Percentiles rank a stretch among this genome's conserved stretches.
Evolutionary conservation across 1,139 yeast species (phyloP).

Genomic region (Nematodospora anomalae): DNA sequence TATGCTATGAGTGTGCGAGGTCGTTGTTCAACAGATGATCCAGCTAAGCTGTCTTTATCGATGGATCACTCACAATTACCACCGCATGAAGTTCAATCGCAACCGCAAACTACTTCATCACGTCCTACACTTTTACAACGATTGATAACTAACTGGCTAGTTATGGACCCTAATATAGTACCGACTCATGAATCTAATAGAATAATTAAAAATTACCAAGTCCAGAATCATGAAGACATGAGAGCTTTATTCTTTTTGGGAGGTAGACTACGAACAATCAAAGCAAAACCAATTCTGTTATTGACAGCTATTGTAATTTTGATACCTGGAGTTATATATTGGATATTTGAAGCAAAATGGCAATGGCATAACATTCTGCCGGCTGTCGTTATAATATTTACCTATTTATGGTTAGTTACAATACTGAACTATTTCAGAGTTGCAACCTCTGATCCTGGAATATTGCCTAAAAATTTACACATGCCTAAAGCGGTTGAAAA

Average conservation of each 20-base stretch:
- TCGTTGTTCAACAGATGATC: slow-evolving; percentile 5
- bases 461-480: slow-evolving; percentile 69
- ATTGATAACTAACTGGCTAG: slow-evolving; percentile 43
- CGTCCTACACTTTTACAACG: slow-evolving; percentile 17
- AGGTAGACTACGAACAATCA: slow-evolving; percentile 55
- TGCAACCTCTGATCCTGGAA: slow-evolving; percentile 69
- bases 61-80: slow-evolving; percentile 2
- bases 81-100: slow-evolving; percentile 1
- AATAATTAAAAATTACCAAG: slow-evolving; percentile 36
- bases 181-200: slow-evolving; percentile 9
- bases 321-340: slow-evolving; percentile 50
- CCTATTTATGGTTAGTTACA: slow-evolving; percentile 57
- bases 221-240: slow-evolving; percentile 28
- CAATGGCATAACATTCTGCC: slow-evolving; percentile 59
- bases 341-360: slow-evolving; percentile 52
- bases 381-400: slow-evolving; percentile 54
- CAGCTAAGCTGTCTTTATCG: slow-evolving; percentile 2
- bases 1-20: slow-evolving; percentile 5
- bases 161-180: slow-evolving; percentile 36
- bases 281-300: slow-evolving; percentile 36
- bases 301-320: slow-evolving; percentile 36
- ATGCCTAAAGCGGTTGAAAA: slow-evolving; percentile 32
- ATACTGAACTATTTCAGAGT: slow-evolving; percentile 52
- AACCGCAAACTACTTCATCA: not conserved
- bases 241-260: slow-evolving; percentile 56